These are phyloP conservation scores for Dioszegia crocea DNA, from an alignment of 768 basidiomycete species.

Conservation along the genomic window DNA sequence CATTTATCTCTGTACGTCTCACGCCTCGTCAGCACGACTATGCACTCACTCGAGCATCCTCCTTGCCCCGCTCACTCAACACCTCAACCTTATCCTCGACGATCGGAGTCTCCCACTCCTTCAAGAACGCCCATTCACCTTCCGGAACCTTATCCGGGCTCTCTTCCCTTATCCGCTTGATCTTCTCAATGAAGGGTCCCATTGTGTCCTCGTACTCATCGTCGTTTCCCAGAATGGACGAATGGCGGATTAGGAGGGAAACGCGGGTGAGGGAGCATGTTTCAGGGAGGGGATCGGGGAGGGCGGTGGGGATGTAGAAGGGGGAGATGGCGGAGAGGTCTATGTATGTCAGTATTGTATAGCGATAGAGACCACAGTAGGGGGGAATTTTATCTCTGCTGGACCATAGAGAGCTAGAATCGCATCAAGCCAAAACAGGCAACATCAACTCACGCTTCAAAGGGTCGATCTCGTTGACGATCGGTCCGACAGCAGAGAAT, in stretches of 20 bases:
- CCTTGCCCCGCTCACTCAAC: conserved; percentile 44
- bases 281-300: conserved; percentile 43
- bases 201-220: conserved; percentile 51
- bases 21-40: not conserved
- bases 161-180: conserved; percentile 24
- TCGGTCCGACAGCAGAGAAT: not conserved
- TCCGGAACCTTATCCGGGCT: conserved; percentile 20
- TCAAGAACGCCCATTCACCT: conserved; percentile 47
- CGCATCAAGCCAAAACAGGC: no score
- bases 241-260: conserved; percentile 50
- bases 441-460: conserved; percentile 38
- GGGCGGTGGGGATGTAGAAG: conserved; percentile 43
- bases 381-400: no score
- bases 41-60: conserved; percentile 45
- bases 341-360: conserved; percentile 4
- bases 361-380: no score
- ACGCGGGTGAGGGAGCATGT: conserved; percentile 45
- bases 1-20: not conserved
- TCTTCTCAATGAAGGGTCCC: conserved; percentile 49
- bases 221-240: conserved; percentile 50
- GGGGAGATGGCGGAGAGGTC: conserved; percentile 51
- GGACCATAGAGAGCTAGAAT: no score
- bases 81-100: conserved; percentile 49
- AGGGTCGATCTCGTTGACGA: conserved; percentile 28
- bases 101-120: conserved; percentile 46